These are phyloP conservation scores for Artemisia tridentata DNA, from an alignment of 129 eudicot genomes.

Conservation along the genomic window DNA sequence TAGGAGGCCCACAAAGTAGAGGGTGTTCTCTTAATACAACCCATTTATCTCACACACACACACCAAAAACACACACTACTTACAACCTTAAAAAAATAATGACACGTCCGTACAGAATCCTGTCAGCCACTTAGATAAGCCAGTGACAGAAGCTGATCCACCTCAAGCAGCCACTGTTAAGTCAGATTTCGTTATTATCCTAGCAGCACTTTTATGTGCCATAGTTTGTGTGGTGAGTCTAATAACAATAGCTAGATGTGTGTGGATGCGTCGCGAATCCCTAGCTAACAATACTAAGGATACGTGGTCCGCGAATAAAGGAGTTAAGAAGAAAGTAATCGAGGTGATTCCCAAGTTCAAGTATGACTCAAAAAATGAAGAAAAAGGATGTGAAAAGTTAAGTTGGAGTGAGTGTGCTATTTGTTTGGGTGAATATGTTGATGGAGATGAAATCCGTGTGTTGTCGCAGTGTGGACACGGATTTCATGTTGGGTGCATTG, in stretches of 20 bases:
- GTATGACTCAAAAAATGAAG: neutral
- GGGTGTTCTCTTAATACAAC: too few species aligned
- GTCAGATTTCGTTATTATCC: conserved; percentile 51
- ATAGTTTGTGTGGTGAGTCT: conserved; percentile 51
- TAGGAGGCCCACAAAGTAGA: too few species aligned
- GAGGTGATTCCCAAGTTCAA: conserved; percentile 37
- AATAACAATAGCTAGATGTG: conserved; percentile 48
- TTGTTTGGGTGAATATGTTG: conserved; percentile 28
- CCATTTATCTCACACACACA: neutral
- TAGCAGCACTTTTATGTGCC: conserved; percentile 60
- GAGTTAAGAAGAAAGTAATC: conserved; percentile 44
- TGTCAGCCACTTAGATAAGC: conserved; percentile 18
- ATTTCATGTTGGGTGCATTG: neutral
- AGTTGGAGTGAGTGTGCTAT: conserved; percentile 33
- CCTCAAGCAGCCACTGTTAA: conserved; percentile 28
- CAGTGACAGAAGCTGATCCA: conserved; percentile 28
- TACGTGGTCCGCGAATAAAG: conserved; percentile 27
- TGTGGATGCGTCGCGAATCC: conserved; percentile 43
- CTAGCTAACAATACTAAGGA: neutral
- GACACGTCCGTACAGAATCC: conserved; percentile 29
- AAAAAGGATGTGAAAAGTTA: neutral
- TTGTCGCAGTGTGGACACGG: conserved; percentile 46
- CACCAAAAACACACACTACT: neutral
- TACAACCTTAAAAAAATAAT: conserved; percentile 15
- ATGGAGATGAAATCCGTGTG: conserved; percentile 35